Evolutionary conservation across 805 yeast genomes (phyloP).

Genomic region (Yamadazyma phyllophila): DNA sequence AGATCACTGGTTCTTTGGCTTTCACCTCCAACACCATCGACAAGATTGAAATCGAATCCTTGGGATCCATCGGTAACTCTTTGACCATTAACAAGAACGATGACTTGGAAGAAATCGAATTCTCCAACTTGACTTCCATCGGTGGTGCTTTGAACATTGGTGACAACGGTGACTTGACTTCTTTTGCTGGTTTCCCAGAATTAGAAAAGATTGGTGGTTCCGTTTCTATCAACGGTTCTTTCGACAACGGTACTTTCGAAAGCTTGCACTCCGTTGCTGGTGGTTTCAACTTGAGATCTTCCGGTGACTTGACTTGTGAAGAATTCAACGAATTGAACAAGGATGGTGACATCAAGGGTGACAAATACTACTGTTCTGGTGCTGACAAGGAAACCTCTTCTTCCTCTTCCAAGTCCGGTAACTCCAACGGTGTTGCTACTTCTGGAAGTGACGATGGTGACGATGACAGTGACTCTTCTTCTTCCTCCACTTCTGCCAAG

Average conservation of each 20-base stretch:
- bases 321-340: conserved; percentile 68
- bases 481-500: conserved; percentile 18
- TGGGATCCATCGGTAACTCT: conserved; percentile 74
- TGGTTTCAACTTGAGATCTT: conserved; percentile 81
- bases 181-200: conserved; percentile 70
- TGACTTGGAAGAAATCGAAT: conserved; percentile 64
- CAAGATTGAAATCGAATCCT: conserved; percentile 49
- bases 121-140: conserved; percentile 65
- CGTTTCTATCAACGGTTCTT: conserved; percentile 73
- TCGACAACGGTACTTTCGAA: conserved; percentile 75
- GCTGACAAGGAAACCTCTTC: conserved; percentile 47
- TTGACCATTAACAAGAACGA: conserved; percentile 73
- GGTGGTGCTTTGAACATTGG: conserved; percentile 94
- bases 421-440: conserved; percentile 24
- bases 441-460: conserved; percentile 16
- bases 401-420: conserved; percentile 39
- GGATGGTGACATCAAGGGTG: conserved; percentile 88
- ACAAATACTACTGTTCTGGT: conserved; percentile 73
- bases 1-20: conserved; percentile 80
- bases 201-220: conserved; percentile 86
- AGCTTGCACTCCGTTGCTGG: conserved; percentile 79
- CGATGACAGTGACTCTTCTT: conserved; percentile 18
- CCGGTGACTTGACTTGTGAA: conserved; percentile 78
- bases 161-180: conserved; percentile 72
- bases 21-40: conserved; percentile 70